Percentiles rank a stretch among this genome's conserved stretches.
These are phyloP conservation scores for Chlorella variabilis DNA, from an alignment of 163 green algal genomes.

Conservation along the genomic window DNA sequence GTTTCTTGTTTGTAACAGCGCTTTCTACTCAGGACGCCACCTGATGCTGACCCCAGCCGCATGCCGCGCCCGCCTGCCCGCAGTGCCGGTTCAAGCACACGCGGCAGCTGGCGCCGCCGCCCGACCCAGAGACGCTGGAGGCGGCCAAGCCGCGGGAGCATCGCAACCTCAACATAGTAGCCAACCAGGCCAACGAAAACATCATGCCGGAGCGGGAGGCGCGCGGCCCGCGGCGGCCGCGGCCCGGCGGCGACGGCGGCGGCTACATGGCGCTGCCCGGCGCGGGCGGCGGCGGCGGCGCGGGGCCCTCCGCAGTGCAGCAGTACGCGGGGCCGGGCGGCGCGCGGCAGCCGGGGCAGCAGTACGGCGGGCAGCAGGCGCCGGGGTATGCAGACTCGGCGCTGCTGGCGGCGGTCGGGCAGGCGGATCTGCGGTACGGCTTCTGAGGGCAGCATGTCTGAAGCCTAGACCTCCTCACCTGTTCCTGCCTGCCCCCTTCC, in stretches of 20 bases:
- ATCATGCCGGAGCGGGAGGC: conserved; percentile 38
- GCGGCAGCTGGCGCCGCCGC: conserved; percentile 75
- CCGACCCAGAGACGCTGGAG: conserved; percentile 77
- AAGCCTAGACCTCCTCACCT: no score
- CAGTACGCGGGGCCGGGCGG: conserved; percentile 4
- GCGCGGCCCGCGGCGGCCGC: neutral
- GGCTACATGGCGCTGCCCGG: neutral
- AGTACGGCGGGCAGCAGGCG: neutral
- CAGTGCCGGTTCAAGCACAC: conserved; percentile 95
- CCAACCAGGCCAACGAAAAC: conserved; percentile 73
- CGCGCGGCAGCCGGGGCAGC: neutral
- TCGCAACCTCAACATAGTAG: conserved; percentile 81
- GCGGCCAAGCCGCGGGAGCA: conserved; percentile 82
- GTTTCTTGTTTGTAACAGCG: no score
- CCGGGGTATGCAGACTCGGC: conserved; percentile 19
- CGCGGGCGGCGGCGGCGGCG: neutral
- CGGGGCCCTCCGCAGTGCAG: conserved; percentile 11
- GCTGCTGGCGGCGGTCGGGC: conserved; percentile 40
- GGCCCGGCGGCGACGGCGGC: neutral
- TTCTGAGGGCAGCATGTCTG: conserved; percentile 22
- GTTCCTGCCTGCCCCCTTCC: neutral
- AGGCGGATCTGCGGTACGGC: conserved; percentile 43
- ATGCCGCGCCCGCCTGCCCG: no score
- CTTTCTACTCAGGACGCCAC: no score
- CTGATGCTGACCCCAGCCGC: no score